phyloP scores from a whole-genome alignment of 805 yeast genomes.

The Saccharomyces eubayanus region DNA sequence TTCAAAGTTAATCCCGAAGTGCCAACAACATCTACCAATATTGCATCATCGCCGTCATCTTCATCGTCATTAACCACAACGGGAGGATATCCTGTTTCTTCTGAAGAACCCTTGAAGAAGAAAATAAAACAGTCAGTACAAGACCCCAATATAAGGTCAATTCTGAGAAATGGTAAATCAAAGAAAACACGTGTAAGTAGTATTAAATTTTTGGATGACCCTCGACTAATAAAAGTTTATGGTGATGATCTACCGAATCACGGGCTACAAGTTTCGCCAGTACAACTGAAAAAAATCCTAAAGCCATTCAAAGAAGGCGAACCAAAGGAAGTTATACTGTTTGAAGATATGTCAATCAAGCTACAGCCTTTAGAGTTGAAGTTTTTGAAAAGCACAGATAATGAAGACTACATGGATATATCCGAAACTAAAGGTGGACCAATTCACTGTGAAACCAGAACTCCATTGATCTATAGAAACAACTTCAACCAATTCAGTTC shows the following conservation, averaged over 20 bases:
- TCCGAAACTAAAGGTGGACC: conserved; percentile 26
- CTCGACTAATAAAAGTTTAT: conserved; percentile 22
- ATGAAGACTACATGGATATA: conserved; percentile 22
- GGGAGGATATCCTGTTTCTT: not conserved
- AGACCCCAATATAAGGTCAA: conserved; percentile 12
- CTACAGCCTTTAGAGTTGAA: conserved; percentile 14
- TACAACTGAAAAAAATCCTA: conserved; percentile 23
- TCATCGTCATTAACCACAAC: not conserved
- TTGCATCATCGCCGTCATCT: not conserved
- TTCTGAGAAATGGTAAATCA: conserved; percentile 13
- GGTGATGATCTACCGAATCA: conserved; percentile 29
- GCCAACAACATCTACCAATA: not conserved
- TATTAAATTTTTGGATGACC: conserved; percentile 24
- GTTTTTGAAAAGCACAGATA: conserved; percentile 1
- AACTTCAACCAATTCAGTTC: conserved; percentile 23
- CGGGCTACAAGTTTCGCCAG: conserved; percentile 25
- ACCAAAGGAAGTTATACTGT: conserved; percentile 24
- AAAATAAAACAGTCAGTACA: conserved; percentile 3
- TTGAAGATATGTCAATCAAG: conserved; percentile 14
- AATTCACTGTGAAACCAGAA: conserved; percentile 18
- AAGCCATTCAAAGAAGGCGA: conserved; percentile 31
- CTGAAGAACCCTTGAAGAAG: not conserved
- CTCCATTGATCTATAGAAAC: conserved; percentile 17
- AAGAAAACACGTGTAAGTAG: conserved; percentile 6
- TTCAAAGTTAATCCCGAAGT: not conserved